Evolutionary conservation across 441 rosid genomes (phyloP), one percentile per base, ranked within the genome.

Genomic region (Raphanus hybrid): DNA sequence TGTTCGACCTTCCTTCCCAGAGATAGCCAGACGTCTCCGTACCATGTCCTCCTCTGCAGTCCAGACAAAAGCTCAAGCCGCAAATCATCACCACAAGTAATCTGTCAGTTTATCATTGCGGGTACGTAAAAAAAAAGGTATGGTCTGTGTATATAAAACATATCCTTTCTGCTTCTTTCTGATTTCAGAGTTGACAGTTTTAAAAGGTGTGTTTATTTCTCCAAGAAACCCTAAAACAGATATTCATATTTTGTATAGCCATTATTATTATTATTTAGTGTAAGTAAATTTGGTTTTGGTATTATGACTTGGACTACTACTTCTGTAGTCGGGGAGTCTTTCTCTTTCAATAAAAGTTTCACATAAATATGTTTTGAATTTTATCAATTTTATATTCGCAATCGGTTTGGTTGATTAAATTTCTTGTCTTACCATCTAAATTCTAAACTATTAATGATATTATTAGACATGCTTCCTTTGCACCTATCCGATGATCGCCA

Each of bases 1-100:
- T 37, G 88, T 32, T 67, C 92, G 94, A 16, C 94, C 94, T 23
- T 84, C 89, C 8, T 90, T 90, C 81, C 86, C 94, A 0, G 94
- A 90, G 74, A 87, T 90, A 3, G 89, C 94, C n/a, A 76, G 89
- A 61, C 90, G 92, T 14, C 81, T 90, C 69, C 90, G 94, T 1
- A 79, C 77, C 64, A 85, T 90, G 94, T 88, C 89, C 23, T 37
- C 67, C 54, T 74, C 89, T 8, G 87, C 87, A 6, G 61, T 77
- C 81, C 90, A 85, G 71, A 70, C 88, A 5, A 92, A 84, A 79
- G 81, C 84, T 26, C 88, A 75, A 8, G 82, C 80, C 32, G 70
- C 75, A 77, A 86, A 82, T 65, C 84, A 82, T 65, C 84, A 63
- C 82, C 87, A 83, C 75, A 69, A 79, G 71, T 79, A 54, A 73